These are phyloP conservation scores for Senna tora DNA, from an alignment of 306 rosid genomes.

Conservation along the genomic window DNA sequence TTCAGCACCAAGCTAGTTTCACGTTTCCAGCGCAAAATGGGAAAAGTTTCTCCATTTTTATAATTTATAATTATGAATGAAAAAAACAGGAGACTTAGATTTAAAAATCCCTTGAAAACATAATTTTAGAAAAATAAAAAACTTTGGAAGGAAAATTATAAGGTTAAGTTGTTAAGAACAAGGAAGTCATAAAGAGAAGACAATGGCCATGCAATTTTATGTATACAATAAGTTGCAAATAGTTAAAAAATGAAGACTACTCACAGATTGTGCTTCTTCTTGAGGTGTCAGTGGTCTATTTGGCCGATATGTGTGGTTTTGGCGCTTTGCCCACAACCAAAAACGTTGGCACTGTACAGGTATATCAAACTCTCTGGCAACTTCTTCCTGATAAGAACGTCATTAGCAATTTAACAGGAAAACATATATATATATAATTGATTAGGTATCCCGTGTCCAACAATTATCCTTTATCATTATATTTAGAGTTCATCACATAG, in stretches of 20 bases:
- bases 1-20: background rate
- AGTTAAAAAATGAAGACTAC: conserved; percentile 1
- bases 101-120: background rate
- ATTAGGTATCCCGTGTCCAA: background rate
- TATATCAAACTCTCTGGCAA: conserved; percentile 80
- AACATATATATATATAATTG: background rate
- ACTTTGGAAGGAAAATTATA: background rate
- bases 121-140: background rate
- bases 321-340: conserved; percentile 98
- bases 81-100: background rate
- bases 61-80: background rate
- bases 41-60: conserved; percentile 7
- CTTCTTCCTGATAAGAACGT: conserved; percentile 71
- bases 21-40: background rate
- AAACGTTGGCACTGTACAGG: conserved; percentile 82
- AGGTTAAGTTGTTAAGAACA: background rate
- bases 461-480: background rate
- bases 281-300: conserved; percentile 69
- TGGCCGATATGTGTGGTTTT: conserved; percentile 88
- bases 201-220: conserved; percentile 16
- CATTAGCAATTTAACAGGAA: conserved; percentile 29
- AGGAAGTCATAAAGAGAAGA: background rate
- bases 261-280: conserved; percentile 87
- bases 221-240: background rate
- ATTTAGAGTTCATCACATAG: background rate